Evolutionary conservation across 179 eudicot genomes (phyloP).

Genomic region (Sideroxylon spinosum): DNA sequence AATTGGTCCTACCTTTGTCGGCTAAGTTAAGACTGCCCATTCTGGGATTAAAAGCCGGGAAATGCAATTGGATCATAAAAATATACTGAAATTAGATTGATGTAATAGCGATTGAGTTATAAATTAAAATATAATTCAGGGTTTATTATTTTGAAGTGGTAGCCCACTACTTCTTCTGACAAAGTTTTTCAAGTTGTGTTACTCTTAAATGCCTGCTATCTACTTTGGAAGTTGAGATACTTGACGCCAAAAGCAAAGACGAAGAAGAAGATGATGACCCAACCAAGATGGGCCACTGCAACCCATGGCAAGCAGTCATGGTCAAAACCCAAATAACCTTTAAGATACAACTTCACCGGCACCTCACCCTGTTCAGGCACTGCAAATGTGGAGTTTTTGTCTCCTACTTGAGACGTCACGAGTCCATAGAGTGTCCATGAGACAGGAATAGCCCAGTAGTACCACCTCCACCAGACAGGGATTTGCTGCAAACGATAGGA

Average conservation of each 20-base stretch:
- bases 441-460: constrained; percentile 80
- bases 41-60: too few species aligned
- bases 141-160: too few species aligned
- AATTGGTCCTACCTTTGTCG: too few species aligned
- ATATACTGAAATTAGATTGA: too few species aligned
- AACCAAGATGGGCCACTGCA: constrained; percentile 56
- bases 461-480: constrained; percentile 97
- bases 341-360: constrained; percentile 43
- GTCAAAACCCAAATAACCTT: constrained; percentile 44
- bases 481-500: constrained; percentile 48
- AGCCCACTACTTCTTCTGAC: too few species aligned
- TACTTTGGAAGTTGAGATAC: constrained; percentile 67
- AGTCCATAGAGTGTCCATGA: constrained; percentile 82
- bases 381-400: constrained; percentile 27
- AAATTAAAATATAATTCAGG: too few species aligned
- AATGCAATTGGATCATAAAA: too few species aligned
- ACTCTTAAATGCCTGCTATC: constrained; percentile 24
- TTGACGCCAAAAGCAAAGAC: constrained; percentile 70
- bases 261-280: constrained; percentile 53
- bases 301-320: constrained; percentile 58
- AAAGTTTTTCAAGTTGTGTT: too few species aligned
- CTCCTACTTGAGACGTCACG: constrained; percentile 73
- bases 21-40: too few species aligned
- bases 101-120: too few species aligned
- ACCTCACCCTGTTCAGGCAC: constrained; percentile 41